A percentile compares a stretch with the other conserved stretches of the same genome.
Conservation (phyloP, 2,329 filamentous ascomycete species). For the Ascochyta koolunga region DNA sequence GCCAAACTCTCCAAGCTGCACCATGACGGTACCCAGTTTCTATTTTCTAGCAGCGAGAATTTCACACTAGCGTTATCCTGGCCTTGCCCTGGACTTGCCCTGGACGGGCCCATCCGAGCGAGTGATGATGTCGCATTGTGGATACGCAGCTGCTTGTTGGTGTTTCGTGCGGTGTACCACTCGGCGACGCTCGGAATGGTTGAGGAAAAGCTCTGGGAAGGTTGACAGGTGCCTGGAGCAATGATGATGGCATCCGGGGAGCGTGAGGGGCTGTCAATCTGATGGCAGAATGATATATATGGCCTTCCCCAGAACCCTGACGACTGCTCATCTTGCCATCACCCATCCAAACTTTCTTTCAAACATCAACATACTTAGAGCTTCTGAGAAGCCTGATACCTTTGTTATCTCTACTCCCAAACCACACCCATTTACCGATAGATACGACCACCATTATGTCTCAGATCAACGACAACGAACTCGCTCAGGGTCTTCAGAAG, state of each 20-base stretch:
- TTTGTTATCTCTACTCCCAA: not conserved
- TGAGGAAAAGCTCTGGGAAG: conserved; percentile 22
- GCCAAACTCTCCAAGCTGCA: conserved; percentile 25
- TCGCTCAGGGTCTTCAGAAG: conserved; percentile 49
- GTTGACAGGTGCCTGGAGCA: conserved; percentile 24
- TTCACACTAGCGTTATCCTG: conserved; percentile 28
- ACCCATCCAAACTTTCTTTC: conserved; percentile 13
- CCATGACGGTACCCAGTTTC: conserved; percentile 36
- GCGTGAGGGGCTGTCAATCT: conserved; percentile 3
- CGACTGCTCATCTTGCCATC: conserved; percentile 14
- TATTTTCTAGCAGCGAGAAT: conserved; percentile 33
- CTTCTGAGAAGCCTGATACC: conserved; percentile 13
- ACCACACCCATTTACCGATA: not conserved
- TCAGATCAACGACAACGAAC: conserved; percentile 64
- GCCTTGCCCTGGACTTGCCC: conserved; percentile 20
- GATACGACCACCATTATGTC: conserved; percentile 55
- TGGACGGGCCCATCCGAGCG: conserved; percentile 25
- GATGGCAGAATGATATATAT: conserved; percentile 34
- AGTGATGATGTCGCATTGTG: conserved; percentile 37
- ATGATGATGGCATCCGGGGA: conserved; percentile 31
- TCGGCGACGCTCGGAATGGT: conserved; percentile 33
- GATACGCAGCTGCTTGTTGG: conserved; percentile 37
- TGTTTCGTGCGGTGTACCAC: conserved; percentile 21
- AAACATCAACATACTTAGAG: conserved; percentile 12
- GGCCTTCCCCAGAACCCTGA: conserved; percentile 30